Conservation (phyloP, 192 early-diverging fungal species). For the Umbelopsis sp. region DNA sequence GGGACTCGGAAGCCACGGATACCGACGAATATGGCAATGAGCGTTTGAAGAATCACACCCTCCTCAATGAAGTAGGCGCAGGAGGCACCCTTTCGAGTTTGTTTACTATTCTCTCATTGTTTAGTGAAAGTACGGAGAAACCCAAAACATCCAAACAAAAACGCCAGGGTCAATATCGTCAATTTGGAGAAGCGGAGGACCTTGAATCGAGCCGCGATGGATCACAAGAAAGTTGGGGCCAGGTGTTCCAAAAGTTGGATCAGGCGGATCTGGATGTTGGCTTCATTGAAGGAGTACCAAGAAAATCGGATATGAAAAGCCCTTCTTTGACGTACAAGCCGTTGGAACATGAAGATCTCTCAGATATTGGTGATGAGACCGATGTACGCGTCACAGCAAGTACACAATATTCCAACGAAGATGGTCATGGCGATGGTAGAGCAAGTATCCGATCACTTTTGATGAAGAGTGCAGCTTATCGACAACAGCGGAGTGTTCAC, state of each 20-base stretch:
- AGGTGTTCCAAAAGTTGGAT: slow-evolving; percentile 39
- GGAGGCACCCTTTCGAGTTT: slow-evolving; percentile 92
- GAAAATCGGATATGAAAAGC: neutral
- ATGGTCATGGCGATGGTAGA: neutral
- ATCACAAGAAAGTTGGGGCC: slow-evolving; percentile 37
- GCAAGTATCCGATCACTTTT: neutral
- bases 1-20: slow-evolving; percentile 37
- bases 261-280: slow-evolving; percentile 15
- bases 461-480: neutral
- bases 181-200: neutral
- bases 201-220: slow-evolving; percentile 23
- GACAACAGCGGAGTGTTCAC: slow-evolving; percentile 48
- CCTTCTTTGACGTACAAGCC: neutral
- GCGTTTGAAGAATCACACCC: slow-evolving; percentile 54
- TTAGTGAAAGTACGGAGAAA: slow-evolving; percentile 75
- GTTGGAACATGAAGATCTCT: neutral
- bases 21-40: slow-evolving; percentile 48
- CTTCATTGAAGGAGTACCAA: neutral
- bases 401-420: neutral
- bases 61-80: slow-evolving; percentile 86
- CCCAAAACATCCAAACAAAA: slow-evolving; percentile 25
- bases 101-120: slow-evolving; percentile 89
- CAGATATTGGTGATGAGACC: neutral
- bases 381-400: neutral
- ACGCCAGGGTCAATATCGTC: neutral